Percentiles rank a stretch among this genome's conserved stretches.
These are phyloP conservation scores for Colletotrichum gigasporum DNA, from an alignment of 2,329 filamentous ascomycete genomes.

Conservation along the genomic window DNA sequence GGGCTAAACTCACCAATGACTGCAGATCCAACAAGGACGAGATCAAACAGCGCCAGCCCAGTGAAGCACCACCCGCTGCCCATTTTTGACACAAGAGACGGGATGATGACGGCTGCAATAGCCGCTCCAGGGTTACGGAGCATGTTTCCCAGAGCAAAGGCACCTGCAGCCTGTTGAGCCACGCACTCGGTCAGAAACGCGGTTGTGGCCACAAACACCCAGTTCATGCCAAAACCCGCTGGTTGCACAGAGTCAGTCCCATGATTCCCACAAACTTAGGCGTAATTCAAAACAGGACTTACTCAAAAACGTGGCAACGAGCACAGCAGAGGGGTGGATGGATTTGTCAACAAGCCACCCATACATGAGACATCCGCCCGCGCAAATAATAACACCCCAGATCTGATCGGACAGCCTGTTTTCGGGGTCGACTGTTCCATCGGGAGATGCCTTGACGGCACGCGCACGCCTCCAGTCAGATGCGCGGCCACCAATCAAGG, in stretches of 20 bases:
- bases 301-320: conserved; percentile 43
- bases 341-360: conserved; percentile 48
- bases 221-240: conserved; percentile 48
- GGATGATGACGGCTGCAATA: conserved; percentile 47
- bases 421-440: conserved; percentile 44
- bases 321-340: conserved; percentile 39
- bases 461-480: conserved; percentile 46
- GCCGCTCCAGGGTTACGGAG: conserved; percentile 50
- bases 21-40: conserved; percentile 35
- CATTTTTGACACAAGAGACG: conserved; percentile 42
- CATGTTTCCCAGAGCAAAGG: conserved; percentile 51
- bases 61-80: conserved; percentile 52
- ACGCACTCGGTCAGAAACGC: conserved; percentile 52
- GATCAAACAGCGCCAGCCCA: conserved; percentile 45
- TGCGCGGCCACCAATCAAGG: conserved; percentile 46
- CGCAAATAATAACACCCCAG: conserved; percentile 47
- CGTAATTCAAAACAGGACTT: conserved; percentile 14
- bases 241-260: conserved; percentile 19
- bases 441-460: conserved; percentile 24
- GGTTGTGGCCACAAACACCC: conserved; percentile 52
- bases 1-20: conserved; percentile 32
- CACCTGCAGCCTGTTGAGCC: conserved; percentile 47
- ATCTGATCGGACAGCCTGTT: conserved; percentile 49
- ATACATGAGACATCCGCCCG: conserved; percentile 48
- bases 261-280: not conserved